phyloP scores from a whole-genome alignment of 179 eudicot species.

The Monotropa hypopitys region DNA sequence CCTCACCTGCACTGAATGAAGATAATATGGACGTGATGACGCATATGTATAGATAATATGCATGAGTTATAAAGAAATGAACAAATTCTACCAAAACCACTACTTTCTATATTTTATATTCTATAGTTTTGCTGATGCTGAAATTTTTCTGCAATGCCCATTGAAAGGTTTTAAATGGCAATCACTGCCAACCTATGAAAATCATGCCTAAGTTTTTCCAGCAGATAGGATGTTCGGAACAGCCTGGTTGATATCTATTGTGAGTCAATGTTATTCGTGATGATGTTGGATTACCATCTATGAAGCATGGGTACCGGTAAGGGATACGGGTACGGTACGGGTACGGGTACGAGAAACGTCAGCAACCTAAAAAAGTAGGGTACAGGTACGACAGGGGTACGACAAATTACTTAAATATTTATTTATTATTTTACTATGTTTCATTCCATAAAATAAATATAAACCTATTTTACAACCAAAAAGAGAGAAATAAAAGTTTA shows the following conservation, averaged over 20 bases:
- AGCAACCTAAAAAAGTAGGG: too few species aligned
- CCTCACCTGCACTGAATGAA: too few species aligned
- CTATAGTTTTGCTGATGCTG: neutral
- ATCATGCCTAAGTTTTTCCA: neutral
- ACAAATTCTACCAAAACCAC: neutral
- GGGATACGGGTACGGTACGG: too few species aligned
- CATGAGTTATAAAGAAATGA: neutral
- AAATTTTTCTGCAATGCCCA: neutral
- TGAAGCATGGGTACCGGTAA: too few species aligned
- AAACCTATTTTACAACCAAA: too few species aligned
- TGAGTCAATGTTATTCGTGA: neutral
- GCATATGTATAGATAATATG: neutral
- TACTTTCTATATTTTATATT: neutral
- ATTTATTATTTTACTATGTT: too few species aligned
- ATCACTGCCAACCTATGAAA: neutral
- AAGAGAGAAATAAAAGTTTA: too few species aligned
- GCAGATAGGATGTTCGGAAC: neutral
- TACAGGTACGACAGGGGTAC: too few species aligned
- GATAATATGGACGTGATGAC: too few species aligned
- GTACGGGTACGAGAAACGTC: too few species aligned
- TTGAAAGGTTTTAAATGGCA: neutral
- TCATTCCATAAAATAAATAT: too few species aligned
- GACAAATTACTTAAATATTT: too few species aligned
- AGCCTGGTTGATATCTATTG: neutral
- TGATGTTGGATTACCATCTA: neutral